Evolutionary conservation across 371 early-diverging fungal species (phyloP).

Genomic region (Quaeritorhiza haematococci): DNA sequence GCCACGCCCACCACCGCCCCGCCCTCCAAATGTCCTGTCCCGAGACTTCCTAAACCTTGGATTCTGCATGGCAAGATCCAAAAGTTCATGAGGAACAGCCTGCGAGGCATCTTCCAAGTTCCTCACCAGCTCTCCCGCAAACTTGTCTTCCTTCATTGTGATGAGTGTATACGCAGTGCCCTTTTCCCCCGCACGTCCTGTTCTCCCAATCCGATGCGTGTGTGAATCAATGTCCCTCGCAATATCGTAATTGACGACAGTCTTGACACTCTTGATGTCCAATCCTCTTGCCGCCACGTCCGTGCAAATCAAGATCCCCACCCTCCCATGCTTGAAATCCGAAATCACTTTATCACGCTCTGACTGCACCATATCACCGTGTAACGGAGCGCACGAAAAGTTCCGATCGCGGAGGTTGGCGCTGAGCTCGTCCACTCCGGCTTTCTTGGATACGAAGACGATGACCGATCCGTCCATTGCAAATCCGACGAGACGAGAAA

Average conservation of each 20-base stretch:
- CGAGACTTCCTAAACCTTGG: slow-evolving; percentile 55
- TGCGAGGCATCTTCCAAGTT: slow-evolving; percentile 67
- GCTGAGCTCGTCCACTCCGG: slow-evolving; percentile 24
- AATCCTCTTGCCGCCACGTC: slow-evolving; percentile 87
- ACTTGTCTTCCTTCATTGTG: slow-evolving; percentile 67
- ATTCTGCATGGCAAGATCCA: slow-evolving; percentile 71
- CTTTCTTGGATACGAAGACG: slow-evolving; percentile 35
- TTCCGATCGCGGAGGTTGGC: slow-evolving; percentile 1
- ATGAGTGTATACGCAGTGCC: slow-evolving; percentile 79
- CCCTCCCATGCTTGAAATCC: slow-evolving; percentile 64
- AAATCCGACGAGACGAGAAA: slow-evolving; percentile 19
- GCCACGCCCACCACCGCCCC: slow-evolving; percentile 46
- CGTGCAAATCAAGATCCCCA: slow-evolving; percentile 80
- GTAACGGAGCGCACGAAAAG: slow-evolving; percentile 49
- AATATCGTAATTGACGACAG: slow-evolving; percentile 94
- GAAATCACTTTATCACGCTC: slow-evolving; percentile 65
- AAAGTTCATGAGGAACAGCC: slow-evolving; percentile 54
- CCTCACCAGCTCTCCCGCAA: slow-evolving; percentile 61
- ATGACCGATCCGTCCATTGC: slow-evolving; percentile 27
- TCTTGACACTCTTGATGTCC: slow-evolving; percentile 90
- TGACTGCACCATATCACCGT: slow-evolving; percentile 76
- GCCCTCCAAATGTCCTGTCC: slow-evolving; percentile 35
- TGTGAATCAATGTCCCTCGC: slow-evolving; percentile 87
- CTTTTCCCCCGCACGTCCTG: slow-evolving; percentile 91
- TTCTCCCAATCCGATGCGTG: slow-evolving; percentile 95